Base-by-base conservation (phyloP, 768 basidiomycete species). In the Russula ochroleuca region DNA sequence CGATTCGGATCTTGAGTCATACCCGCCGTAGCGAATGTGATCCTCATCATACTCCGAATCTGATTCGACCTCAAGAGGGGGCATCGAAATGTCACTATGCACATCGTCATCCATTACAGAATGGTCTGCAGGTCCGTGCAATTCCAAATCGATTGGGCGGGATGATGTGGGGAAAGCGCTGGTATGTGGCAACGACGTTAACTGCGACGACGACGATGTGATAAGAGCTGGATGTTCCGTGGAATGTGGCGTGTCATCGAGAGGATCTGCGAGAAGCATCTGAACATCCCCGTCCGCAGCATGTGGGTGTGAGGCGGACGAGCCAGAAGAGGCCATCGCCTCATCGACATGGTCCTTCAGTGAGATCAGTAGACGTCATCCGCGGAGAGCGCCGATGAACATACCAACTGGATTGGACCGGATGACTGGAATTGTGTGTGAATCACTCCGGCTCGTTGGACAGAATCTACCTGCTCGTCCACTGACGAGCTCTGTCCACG, bases 31-130 rank as follows among this genome's bases (percentile, higher is more conserved):
- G 38, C 13, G 48, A 38, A 61, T 5, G 28, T 55, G 38, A 52
- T 60, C 47, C 35, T 55, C 65, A 11, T 63, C 67, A 43, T 31
- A 63, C 48, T 61, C 65, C 40, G 61, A 66, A 55, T 66, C 65
- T 15, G 65, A 66, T 28, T 48, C 63, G 14, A 58, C 40, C 2
- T 51, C 49, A 9, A 66, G 62, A n/a, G 62, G 40, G 9, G 65
- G 65, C 65, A 66, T 66, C 8, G 65, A 66, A 25, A 58, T 28
- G 28, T 59, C 62, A 37, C 65, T 66, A 19, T 33, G 65, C 19
- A 57, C 56, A 41, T 66, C 65, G n/a, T 59, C 57, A 37, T 59
- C 63, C 14, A 47, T 54, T 17, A 17, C 14, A 21, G 11, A 25
- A 19, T 28, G 15, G 28, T 59, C 51, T 40, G 63, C 9, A 19